Evolutionary conservation across 352 stramenopile genomes (phyloP).

Genomic region (Pythium biforme): DNA sequence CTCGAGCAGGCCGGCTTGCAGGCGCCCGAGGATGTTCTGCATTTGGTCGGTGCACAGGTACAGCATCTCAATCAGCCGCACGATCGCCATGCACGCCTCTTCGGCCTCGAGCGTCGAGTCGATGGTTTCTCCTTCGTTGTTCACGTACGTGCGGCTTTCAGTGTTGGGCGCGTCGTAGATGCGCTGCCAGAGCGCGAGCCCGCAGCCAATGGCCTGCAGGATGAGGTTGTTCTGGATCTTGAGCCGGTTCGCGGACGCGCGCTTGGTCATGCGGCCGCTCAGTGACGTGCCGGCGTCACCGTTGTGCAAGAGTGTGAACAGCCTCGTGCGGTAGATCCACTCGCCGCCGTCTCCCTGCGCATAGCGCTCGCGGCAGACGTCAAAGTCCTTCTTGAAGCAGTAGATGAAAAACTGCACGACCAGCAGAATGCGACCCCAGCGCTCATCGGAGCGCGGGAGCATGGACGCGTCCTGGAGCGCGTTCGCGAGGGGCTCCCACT

Average conservation of each 20-base stretch:
- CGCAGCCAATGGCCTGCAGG: constrained; percentile 50
- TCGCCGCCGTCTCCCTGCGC: constrained; percentile 34
- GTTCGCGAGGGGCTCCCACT: constrained; percentile 62
- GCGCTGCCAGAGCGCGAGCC: constrained; percentile 61
- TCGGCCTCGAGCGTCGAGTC: constrained; percentile 47
- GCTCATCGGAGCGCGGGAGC: constrained; percentile 42
- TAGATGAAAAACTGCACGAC: constrained; percentile 84
- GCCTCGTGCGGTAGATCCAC: constrained; percentile 62
- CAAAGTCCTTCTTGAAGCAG: constrained; percentile 72
- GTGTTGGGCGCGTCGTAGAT: constrained; percentile 57
- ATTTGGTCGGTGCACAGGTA: constrained; percentile 72
- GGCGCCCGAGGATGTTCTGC: constrained; percentile 67
- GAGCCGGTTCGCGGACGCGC: constrained; percentile 27
- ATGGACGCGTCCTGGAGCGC: constrained; percentile 59
- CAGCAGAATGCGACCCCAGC: constrained; percentile 65
- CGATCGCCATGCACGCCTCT: constrained; percentile 54
- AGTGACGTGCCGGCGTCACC: constrained; percentile 30
- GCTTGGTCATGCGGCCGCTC: constrained; percentile 29
- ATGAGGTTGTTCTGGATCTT: constrained; percentile 74
- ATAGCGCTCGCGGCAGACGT: constrained; percentile 53
- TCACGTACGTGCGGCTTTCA: constrained; percentile 1
- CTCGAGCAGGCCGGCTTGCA: constrained; percentile 59
- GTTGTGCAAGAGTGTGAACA: constrained; percentile 61
- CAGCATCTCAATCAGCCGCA: constrained; percentile 81
- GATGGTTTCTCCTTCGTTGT: constrained; percentile 22